A percentile compares a stretch with the other conserved stretches of the same genome.
phyloP scores from a whole-genome alignment of 179 eudicot species.

The Carnegiea gigantea region DNA sequence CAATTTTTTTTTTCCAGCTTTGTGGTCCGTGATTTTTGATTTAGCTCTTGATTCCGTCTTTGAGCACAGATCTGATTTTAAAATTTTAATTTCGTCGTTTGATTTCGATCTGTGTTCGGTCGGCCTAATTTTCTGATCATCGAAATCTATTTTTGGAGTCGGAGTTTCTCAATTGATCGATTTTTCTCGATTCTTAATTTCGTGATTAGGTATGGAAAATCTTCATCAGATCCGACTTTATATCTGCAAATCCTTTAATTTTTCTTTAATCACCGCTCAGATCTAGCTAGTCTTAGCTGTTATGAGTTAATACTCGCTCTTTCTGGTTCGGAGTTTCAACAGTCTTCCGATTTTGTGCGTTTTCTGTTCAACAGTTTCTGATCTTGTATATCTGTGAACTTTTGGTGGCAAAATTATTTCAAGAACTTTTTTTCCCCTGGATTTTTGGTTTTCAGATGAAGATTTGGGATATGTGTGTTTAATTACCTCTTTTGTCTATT shows the following conservation, averaged over 20 bases:
- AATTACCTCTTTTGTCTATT: not conserved
- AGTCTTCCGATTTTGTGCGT: not conserved
- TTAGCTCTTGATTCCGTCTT: not conserved
- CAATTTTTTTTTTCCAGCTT: not conserved
- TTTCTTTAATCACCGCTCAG: not conserved
- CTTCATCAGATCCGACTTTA: not conserved
- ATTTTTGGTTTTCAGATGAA: no score
- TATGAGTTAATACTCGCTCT: not conserved
- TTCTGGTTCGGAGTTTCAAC: not conserved
- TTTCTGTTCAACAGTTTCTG: not conserved
- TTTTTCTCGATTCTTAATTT: not conserved
- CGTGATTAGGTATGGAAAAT: not conserved
- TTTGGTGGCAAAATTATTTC: not conserved
- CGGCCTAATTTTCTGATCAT: not conserved
- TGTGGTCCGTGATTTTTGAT: not conserved
- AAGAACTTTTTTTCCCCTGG: not conserved
- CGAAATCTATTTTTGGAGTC: not conserved
- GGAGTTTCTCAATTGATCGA: not conserved
- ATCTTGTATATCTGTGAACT: not conserved
- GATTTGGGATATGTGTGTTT: not conserved
- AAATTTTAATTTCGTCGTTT: not conserved
- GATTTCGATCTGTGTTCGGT: not conserved
- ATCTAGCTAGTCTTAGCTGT: conserved; percentile 9
- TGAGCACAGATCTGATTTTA: conserved; percentile 9
- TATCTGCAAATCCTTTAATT: not conserved